Percentiles rank a stretch among this genome's conserved stretches.
Conservation (phyloP, 495 filamentous ascomycete species). For the Penicillium canariense region DNA sequence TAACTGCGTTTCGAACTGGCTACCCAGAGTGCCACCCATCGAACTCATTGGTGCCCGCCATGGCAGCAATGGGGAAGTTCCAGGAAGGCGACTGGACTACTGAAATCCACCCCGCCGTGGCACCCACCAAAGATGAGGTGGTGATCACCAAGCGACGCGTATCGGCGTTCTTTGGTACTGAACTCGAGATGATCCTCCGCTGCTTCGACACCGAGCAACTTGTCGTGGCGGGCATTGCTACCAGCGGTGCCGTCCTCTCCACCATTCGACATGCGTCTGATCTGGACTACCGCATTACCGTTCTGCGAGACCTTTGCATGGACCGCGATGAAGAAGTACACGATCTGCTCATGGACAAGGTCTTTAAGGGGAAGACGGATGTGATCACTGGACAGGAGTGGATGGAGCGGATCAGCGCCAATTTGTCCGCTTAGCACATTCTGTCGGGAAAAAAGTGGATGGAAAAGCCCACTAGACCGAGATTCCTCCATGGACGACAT, state of each 20-base stretch:
- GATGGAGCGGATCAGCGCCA: constrained; percentile 2
- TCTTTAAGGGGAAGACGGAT: constrained; percentile 30
- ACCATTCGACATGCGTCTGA: constrained; percentile 39
- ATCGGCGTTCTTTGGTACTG: constrained; percentile 36
- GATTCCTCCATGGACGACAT: too few relatives aligned
- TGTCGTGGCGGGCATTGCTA: constrained; percentile 33
- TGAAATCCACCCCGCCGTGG: constrained; percentile 26
- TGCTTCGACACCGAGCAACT: constrained; percentile 26
- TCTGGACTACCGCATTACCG: constrained; percentile 34
- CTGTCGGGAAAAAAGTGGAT: too few relatives aligned
- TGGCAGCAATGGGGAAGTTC: constrained; percentile 19
- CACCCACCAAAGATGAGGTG: constrained; percentile 22
- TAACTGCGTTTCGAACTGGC: constrained; percentile 31
- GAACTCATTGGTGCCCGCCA: constrained; percentile 22
- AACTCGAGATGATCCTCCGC: constrained; percentile 38
- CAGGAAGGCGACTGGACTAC: constrained; percentile 19
- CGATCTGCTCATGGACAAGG: constrained; percentile 32
- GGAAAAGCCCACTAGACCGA: too few relatives aligned
- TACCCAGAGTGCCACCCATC: constrained; percentile 30
- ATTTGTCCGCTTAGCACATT: background rate
- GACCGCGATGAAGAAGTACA: constrained; percentile 37
- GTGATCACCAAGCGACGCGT: constrained; percentile 36
- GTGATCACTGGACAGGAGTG: constrained; percentile 20
- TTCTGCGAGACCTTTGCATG: constrained; percentile 38
- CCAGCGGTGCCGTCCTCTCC: constrained; percentile 41